Evolutionary conservation across 441 rosid species (phyloP).

Genomic region (Erodium moschatum): DNA sequence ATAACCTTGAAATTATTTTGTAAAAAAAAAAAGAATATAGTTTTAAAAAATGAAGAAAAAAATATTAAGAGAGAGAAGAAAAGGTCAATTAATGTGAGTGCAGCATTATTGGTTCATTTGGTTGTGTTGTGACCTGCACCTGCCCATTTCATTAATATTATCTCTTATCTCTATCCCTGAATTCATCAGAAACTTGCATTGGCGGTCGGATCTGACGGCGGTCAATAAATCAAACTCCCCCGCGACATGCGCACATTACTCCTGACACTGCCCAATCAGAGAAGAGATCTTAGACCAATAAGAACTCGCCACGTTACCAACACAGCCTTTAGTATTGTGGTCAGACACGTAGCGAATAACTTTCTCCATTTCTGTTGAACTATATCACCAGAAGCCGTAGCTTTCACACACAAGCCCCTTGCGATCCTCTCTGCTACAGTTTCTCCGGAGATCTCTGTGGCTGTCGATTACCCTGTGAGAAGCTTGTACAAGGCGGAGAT

Average conservation of each 20-base stretch:
- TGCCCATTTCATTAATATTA: not conserved
- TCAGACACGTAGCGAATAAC: not conserved
- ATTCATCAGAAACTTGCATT: not conserved
- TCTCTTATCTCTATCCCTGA: not conserved
- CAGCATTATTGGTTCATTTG: too few species aligned
- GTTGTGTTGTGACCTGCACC: too few species aligned
- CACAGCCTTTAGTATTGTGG: not conserved
- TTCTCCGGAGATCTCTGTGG: not conserved
- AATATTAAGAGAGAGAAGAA: too few species aligned
- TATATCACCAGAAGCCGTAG: slow-evolving; percentile 1
- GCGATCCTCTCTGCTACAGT: not conserved
- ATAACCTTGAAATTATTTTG: too few species aligned
- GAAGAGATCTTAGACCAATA: not conserved
- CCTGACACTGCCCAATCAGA: slow-evolving; percentile 14
- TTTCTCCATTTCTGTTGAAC: not conserved
- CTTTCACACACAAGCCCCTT: not conserved
- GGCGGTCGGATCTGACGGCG: not conserved
- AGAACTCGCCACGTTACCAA: not conserved
- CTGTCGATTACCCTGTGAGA: not conserved
- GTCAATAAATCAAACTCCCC: slow-evolving; percentile 9
- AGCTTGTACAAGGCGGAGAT: slow-evolving; percentile 19
- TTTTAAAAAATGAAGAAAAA: too few species aligned
- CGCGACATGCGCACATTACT: slow-evolving; percentile 13
- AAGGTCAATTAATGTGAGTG: too few species aligned
- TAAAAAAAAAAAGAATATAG: too few species aligned